A percentile compares a stretch with the other conserved stretches of the same genome.
Evolutionary conservation across 257 asterid species (phyloP).

Genomic region (Craterostigma plantagineum): DNA sequence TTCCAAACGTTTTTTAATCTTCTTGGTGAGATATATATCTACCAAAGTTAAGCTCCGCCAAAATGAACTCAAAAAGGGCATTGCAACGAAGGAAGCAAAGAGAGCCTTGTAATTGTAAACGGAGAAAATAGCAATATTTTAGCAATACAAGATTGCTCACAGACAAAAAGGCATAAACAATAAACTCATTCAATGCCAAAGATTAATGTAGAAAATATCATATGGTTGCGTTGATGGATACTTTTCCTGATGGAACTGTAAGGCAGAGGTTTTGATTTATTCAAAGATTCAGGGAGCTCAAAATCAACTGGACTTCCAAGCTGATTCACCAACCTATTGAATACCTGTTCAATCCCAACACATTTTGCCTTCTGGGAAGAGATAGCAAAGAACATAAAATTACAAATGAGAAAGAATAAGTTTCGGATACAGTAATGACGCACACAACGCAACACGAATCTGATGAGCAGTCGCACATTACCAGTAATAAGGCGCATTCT

Average conservation of each 20-base stretch:
- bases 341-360: conserved; percentile 36
- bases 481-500: too few species aligned
- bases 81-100: background rate
- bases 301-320: conserved; percentile 69
- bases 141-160: too few species aligned
- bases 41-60: conserved; percentile 29
- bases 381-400: background rate
- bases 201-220: too few species aligned
- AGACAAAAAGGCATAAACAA: too few species aligned
- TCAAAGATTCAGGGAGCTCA: conserved; percentile 74
- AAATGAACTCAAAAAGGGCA: background rate
- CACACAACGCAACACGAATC: too few species aligned
- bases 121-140: too few species aligned
- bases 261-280: conserved; percentile 32
- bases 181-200: too few species aligned
- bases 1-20: conserved; percentile 52
- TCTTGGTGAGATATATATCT: conserved; percentile 80
- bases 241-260: conserved; percentile 72
- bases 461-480: too few species aligned
- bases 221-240: conserved; percentile 64
- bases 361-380: conserved; percentile 2
- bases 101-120: too few species aligned
- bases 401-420: too few species aligned
- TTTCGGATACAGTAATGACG: too few species aligned
- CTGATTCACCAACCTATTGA: conserved; percentile 40